Percentiles rank a stretch among this genome's conserved stretches.
These are phyloP conservation scores for Aspergillus avenaceus DNA, from an alignment of 495 filamentous ascomycete species.

Conservation along the genomic window DNA sequence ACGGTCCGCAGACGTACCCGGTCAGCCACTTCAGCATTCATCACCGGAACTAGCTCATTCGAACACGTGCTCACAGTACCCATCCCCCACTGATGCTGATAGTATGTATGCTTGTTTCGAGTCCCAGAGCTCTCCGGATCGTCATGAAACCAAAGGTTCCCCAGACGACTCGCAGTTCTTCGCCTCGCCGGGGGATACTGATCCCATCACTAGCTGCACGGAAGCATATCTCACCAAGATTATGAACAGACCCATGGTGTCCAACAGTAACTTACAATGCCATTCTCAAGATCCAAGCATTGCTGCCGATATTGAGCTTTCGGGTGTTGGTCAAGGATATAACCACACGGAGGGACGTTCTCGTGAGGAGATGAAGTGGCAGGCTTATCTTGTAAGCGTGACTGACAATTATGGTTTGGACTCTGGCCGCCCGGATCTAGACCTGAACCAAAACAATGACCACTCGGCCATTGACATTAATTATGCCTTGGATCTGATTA, in stretches of 20 bases:
- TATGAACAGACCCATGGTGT: constrained; percentile 5
- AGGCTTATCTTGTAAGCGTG: constrained; percentile 36
- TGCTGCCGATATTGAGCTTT: not conserved
- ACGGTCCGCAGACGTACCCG: constrained; percentile 18
- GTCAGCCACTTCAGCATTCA: constrained; percentile 9
- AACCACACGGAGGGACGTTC: constrained; percentile 9
- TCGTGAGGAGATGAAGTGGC: constrained; percentile 34
- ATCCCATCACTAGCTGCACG: not conserved
- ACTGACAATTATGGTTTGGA: constrained; percentile 62
- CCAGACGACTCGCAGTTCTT: constrained; percentile 1
- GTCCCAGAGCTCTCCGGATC: constrained; percentile 6
- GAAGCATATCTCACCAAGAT: constrained; percentile 11
- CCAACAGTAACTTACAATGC: not conserved
- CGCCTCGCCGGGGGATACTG: not conserved
- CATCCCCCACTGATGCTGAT: constrained; percentile 13
- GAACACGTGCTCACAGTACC: constrained; percentile 10
- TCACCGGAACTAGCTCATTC: constrained; percentile 1
- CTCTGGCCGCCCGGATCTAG: constrained; percentile 61
- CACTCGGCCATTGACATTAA: constrained; percentile 48
- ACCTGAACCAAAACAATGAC: constrained; percentile 68
- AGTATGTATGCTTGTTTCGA: constrained; percentile 1
- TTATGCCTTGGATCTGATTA: constrained; percentile 31
- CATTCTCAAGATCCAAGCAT: not conserved
- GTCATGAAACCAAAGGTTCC: constrained; percentile 10
- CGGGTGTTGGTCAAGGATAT: not conserved